Conservation (phyloP, 192 early-diverging fungal species). For the Coemansia sp. region DNA sequence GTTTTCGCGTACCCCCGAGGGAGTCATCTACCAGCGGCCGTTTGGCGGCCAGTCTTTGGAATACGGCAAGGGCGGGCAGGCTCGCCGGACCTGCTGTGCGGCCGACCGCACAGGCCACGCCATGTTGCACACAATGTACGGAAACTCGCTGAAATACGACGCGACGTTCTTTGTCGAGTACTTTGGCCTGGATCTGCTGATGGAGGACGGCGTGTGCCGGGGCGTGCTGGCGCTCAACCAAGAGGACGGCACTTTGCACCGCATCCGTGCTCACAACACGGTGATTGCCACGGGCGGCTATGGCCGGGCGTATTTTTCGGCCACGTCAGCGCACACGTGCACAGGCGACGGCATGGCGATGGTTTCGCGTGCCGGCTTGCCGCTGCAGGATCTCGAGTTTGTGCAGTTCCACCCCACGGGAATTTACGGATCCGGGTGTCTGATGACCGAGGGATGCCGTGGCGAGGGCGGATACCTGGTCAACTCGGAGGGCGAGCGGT, state of each 20-base stretch:
- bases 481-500: slow-evolving; percentile 95
- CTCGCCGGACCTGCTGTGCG: slow-evolving; percentile 95
- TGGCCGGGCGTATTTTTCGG: slow-evolving; percentile 98
- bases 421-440: slow-evolving; percentile 96
- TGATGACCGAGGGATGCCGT: slow-evolving; percentile 95
- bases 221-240: slow-evolving; percentile 96
- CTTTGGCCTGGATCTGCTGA: slow-evolving; percentile 97
- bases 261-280: slow-evolving; percentile 96
- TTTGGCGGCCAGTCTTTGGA: slow-evolving; percentile 97
- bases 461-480: slow-evolving; percentile 97
- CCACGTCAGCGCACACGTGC: slow-evolving; percentile 97
- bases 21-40: slow-evolving; percentile 98
- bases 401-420: slow-evolving; percentile 99
- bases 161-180: slow-evolving; percentile 99
- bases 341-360: slow-evolving; percentile 99
- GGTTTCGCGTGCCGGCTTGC: slow-evolving; percentile 94
- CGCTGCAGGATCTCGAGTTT: slow-evolving; percentile 97
- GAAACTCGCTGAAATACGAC: slow-evolving; percentile 92
- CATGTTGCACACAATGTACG: slow-evolving; percentile 96
- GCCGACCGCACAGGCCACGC: slow-evolving; percentile 99
- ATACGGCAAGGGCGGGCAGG: slow-evolving; percentile 97
- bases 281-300: slow-evolving; percentile 99
- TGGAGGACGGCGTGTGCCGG: slow-evolving; percentile 97
- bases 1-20: slow-evolving; percentile 96
- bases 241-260: slow-evolving; percentile 98